Evolutionary conservation across 2,329 filamentous ascomycete species (phyloP), one percentile per base, ranked within the genome.

Genomic region (Aspergillus melleus): DNA sequence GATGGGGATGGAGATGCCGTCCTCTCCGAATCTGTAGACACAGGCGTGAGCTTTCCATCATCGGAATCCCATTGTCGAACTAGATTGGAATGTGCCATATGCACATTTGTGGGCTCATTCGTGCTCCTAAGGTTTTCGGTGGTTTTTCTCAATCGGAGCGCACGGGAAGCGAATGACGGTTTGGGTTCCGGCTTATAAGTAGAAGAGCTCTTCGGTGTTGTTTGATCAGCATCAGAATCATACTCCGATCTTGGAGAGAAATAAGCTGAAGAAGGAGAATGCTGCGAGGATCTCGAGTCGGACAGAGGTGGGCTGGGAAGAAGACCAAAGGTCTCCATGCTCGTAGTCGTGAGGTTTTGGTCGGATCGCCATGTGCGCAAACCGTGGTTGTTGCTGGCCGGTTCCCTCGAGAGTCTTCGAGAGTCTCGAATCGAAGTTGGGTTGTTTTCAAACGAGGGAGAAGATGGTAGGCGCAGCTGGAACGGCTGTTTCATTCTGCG

Each of bases 401-500:
- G 63, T 20, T 63, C 62, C 49, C 58, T 63, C 9, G 65, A 64
- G 30, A 61, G 32, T 24, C 49, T 57, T 60, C n/a, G 50, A n/a
- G 57, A 61, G 16, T 68, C 67, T 22, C 61, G 67, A 6, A 66
- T 60, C 26, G 64, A 58, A 5, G 68, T 63, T 54, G 64, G 36
- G 2, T 59, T 63, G 16, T 62, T 68, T 47, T 77, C 74, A 30
- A 65, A 60, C 0, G 73, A 73, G 10, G 75, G 74, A 2, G 74
- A 76, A 6, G 65, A 57, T 9, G 74, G 74, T 12, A 77, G 65
- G 57, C 70, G 72, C 16, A 77, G 61, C 44, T 74, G 74, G 39
- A 77, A 76, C 14, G 75, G 74, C 53, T 76, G 69, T 50, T 76
- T 77, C 75, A 77, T 77, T 59, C 63, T 72, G 19, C 72, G 70